Conservation (phyloP, 2,329 filamentous ascomycete species). For the Beauveria medogensis region DNA sequence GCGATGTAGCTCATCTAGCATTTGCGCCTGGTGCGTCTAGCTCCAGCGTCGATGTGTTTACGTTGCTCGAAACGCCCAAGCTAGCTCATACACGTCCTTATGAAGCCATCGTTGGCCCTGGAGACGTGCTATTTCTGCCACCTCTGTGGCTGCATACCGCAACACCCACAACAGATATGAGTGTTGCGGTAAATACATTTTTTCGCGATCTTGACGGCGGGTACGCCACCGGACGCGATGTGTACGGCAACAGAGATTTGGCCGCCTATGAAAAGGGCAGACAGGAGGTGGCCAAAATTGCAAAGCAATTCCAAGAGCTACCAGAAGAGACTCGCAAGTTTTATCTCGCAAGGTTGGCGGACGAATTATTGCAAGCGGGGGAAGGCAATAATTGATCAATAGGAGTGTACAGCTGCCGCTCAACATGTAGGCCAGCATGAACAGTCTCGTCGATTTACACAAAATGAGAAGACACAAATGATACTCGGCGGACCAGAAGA, state of each 20-base stretch:
- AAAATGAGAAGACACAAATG: background rate
- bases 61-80: slow-evolving; percentile 30
- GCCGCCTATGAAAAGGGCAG: slow-evolving; percentile 77
- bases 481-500: background rate
- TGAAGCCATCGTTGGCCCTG: slow-evolving; percentile 57
- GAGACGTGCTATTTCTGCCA: slow-evolving; percentile 74
- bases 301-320: slow-evolving; percentile 53
- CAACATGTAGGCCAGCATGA: too few relatives aligned
- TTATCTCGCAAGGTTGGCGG: slow-evolving; percentile 64
- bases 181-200: slow-evolving; percentile 83
- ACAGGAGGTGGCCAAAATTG: slow-evolving; percentile 60
- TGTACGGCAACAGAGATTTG: slow-evolving; percentile 82
- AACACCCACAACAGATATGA: slow-evolving; percentile 47
- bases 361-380: slow-evolving; percentile 45
- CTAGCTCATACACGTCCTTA: slow-evolving; percentile 51
- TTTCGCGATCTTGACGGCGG: slow-evolving; percentile 62
- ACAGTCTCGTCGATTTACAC: background rate
- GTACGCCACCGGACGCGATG: slow-evolving; percentile 69
- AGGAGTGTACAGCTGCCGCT: too few relatives aligned
- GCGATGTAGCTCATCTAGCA: slow-evolving; percentile 59
- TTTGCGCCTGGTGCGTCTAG: slow-evolving; percentile 74
- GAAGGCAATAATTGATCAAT: slow-evolving; percentile 12
- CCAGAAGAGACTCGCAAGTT: slow-evolving; percentile 62
- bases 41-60: slow-evolving; percentile 67
- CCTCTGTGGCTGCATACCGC: slow-evolving; percentile 79